Base-by-base conservation (phyloP, 2,329 filamentous ascomycete genomes). In the Colletotrichum godetiae region DNA sequence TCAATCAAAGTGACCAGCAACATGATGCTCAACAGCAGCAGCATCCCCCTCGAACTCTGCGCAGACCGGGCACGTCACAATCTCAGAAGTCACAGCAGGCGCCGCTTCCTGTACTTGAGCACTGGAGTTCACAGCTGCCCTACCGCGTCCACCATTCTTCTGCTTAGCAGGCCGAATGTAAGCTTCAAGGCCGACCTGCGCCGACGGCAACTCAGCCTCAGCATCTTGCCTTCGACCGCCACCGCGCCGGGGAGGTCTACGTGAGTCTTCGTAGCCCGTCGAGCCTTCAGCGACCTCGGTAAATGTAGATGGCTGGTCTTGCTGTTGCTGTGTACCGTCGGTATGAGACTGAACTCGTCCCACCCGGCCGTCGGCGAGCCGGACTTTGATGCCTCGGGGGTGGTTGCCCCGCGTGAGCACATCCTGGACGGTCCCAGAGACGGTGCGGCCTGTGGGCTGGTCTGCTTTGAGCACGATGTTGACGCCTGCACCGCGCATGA, bases 311-410 rank as follows among this genome's bases (percentile, higher is more conserved):
- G 42, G 4, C 42, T 15, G 19, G 8, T 22, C 42, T 49, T 22
- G 42, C 8, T 19, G 3, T 4, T 49, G 42, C 1, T 49, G 42
- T 42, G 67, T 13, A 61, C 73, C 57, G 10, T 79, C 67, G 19
- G 82, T 84, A 81, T 94, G 87, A 57, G 87, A 85, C 81, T 95
- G 94, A 33, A 96, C 94, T 19, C 94, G 85, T 2, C 94, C 94
- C 3, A 96, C 89, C 31, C 92, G 87, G 1, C 93, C 93, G 80
- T 94, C 92, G 1, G 85, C 83, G 6, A 96, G 85, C 2, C 93
- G 89, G 29, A 95, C 93, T 81, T 95, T 96, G 84, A 95, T 94
- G 46, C 94, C 94, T 11, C 92, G 88, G 3, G 93, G 92, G 78
- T 96, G 94, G 76, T 95, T 90, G 31, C 93, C 92, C 1, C 89